Evolutionary conservation across 371 early-diverging fungal genomes (phyloP).

Genomic region (Mucor ambiguus): DNA sequence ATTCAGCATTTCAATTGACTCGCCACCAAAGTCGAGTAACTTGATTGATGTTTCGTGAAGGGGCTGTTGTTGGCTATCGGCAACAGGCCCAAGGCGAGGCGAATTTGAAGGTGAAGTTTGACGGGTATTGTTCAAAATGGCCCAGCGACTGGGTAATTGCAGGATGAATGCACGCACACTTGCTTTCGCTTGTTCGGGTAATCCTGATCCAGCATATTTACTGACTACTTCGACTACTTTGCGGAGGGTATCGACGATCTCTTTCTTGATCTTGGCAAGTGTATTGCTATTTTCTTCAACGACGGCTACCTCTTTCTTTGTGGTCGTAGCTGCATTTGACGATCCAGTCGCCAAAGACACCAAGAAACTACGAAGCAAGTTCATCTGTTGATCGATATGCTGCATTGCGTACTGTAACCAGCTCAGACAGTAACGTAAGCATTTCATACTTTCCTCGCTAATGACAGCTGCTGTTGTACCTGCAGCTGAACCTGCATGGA

Average conservation of each 20-base stretch:
- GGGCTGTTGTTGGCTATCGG: conserved; percentile 6
- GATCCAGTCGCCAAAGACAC: conserved; percentile 49
- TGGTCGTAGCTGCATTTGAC: conserved; percentile 7
- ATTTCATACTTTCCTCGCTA: conserved; percentile 75
- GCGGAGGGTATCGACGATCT: conserved; percentile 86
- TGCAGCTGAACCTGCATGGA: conserved; percentile 66
- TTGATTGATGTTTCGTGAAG: conserved; percentile 50
- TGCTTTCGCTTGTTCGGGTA: conserved; percentile 85
- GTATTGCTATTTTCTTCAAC: conserved; percentile 1
- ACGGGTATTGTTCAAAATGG: conserved; percentile 42
- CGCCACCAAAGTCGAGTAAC: conserved; percentile 72
- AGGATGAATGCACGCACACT: conserved; percentile 86
- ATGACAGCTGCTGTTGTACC: conserved; percentile 71
- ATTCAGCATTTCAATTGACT: conserved; percentile 81
- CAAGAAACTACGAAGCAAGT: conserved; percentile 64
- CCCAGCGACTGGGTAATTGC: conserved; percentile 84
- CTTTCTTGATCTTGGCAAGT: conserved; percentile 54
- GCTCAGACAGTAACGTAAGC: conserved; percentile 74
- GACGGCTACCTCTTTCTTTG: conserved; percentile 1
- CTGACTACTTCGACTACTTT: conserved; percentile 89
- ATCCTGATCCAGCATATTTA: conserved; percentile 83
- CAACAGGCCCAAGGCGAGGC: background rate
- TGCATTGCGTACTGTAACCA: conserved; percentile 82
- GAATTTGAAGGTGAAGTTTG: conserved; percentile 24
- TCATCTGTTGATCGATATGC: conserved; percentile 79